phyloP scores from a whole-genome alignment of 345 rosid species.

The Hibiscus syriacus region DNA sequence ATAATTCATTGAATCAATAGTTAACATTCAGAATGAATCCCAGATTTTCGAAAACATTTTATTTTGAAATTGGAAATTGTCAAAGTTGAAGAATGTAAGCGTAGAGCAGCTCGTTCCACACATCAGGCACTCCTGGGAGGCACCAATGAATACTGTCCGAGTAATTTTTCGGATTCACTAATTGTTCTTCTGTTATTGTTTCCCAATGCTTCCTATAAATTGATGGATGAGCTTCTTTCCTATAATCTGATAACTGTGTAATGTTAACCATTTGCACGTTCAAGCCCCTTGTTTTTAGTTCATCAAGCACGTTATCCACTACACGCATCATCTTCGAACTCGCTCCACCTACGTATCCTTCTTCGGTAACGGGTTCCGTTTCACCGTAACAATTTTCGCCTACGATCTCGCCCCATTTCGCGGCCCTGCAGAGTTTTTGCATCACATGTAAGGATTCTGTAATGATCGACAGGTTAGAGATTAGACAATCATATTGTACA shows the following conservation, averaged over 20 bases:
- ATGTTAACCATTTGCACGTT: conserved; percentile 58
- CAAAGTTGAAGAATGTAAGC: conserved; percentile 33
- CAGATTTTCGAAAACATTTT: not conserved
- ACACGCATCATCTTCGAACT: conserved; percentile 41
- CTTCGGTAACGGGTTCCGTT: conserved; percentile 33
- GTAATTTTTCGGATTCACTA: conserved; percentile 45
- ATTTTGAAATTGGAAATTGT: not conserved
- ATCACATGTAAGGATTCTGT: not conserved
- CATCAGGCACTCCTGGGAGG: conserved; percentile 90
- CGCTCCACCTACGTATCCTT: conserved; percentile 66
- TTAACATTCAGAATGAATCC: not conserved
- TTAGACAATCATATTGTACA: conserved; percentile 5
- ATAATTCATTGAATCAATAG: not conserved
- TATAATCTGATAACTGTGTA: conserved; percentile 63
- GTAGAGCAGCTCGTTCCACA: conserved; percentile 83
- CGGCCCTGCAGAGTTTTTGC: conserved; percentile 36
- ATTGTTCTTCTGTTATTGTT: conserved; percentile 37
- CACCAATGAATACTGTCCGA: conserved; percentile 96
- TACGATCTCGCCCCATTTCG: conserved; percentile 58
- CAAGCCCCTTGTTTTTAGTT: conserved; percentile 38
- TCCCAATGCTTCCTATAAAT: conserved; percentile 71
- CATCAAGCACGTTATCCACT: conserved; percentile 37
- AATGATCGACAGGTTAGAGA: not conserved
- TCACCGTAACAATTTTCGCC: conserved; percentile 57
- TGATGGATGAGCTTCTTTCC: conserved; percentile 82